Evolutionary conservation across 2,329 filamentous ascomycete genomes (phyloP), one percentile per base, ranked within the genome.

Genomic region (Simplicillium sp.): DNA sequence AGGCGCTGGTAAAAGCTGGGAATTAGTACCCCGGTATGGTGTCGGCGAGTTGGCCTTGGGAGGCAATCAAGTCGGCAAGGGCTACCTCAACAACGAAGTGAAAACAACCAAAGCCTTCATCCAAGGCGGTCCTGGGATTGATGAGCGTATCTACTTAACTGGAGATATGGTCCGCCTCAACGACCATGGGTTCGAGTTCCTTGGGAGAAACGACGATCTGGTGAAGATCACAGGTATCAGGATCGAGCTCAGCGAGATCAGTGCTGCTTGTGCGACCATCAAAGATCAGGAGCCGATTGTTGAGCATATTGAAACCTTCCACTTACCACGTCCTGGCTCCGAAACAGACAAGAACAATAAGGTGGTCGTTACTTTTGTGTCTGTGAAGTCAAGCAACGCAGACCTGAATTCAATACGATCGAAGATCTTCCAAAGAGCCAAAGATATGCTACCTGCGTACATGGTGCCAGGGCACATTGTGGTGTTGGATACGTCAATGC

Each of bases 21-120:
- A 52, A 33, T 54, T 74, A 8, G 53, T 80, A 18, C 75, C 74
- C 8, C 63, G 62, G 18, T 76, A 79, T 18, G 73, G 66, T 29
- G 62, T 84, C 17, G 87, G 87, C 7, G 85, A 92, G 57, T 66
- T 90, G 6, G 88, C 82, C 51, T 87, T 90, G 55, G 84, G 84
- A 15, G 87, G 86, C 8, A 75, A 83, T 40, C 86, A 92, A 59
- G 75, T 92, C 7, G 48, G 48, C 40, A 67, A 71, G 34, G 84
- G 84, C 3, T 90, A 87, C 52, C 64, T 88, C 34, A 74, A 78
- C 41, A 42, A 52, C 17, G 44, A 44, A 18, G 42, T 41, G 40
- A 50, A 52, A 34, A 49, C 50, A 2, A 41, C 40, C 12, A 48
- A 47, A 36, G 39, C 46, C 0, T 52, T 51, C 16, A 46, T 50